These are phyloP conservation scores for Scheffersomyces lignicola DNA, from an alignment of 1,139 yeast genomes.

Conservation along the genomic window DNA sequence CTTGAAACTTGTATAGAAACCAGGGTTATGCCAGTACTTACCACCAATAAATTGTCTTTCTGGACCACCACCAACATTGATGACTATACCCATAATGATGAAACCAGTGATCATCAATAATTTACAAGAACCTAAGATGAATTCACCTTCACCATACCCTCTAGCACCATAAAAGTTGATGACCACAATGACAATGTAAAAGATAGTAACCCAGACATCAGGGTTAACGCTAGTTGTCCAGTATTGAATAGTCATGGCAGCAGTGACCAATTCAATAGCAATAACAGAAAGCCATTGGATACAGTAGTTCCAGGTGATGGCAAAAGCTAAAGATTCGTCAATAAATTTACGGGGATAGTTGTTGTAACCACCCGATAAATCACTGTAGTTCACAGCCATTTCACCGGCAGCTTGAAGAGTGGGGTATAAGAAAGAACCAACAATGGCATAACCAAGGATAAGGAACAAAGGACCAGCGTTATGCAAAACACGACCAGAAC, in stretches of 20 bases:
- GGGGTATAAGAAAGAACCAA: conserved; percentile 40
- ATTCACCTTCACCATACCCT: conserved; percentile 49
- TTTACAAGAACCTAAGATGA: conserved; percentile 37
- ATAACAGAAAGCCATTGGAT: conserved; percentile 44
- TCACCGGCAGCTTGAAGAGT: conserved; percentile 46
- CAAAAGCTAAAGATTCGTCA: conserved; percentile 39
- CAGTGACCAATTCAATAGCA: conserved; percentile 43
- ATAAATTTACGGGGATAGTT: conserved; percentile 39
- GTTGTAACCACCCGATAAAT: conserved; percentile 42
- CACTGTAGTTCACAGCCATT: conserved; percentile 40
- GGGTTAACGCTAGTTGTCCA: conserved; percentile 34
- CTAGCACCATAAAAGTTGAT: conserved; percentile 42
- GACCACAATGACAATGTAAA: conserved; percentile 31
- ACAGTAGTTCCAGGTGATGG: conserved; percentile 45
- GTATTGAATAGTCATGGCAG: conserved; percentile 36
- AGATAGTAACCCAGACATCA: conserved; percentile 41
- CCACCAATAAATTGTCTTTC: conserved; percentile 44
- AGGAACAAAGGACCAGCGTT: conserved; percentile 38
- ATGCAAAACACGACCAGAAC: conserved; percentile 33
- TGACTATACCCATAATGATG: conserved; percentile 39
- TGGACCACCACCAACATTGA: conserved; percentile 42
- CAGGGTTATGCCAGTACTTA: conserved; percentile 46
- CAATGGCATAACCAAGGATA: conserved; percentile 37
- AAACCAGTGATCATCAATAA: conserved; percentile 40
- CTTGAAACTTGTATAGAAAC: conserved; percentile 37